Base-by-base conservation (phyloP, 768 basidiomycete species). In the Tylopilus felleus region DNA sequence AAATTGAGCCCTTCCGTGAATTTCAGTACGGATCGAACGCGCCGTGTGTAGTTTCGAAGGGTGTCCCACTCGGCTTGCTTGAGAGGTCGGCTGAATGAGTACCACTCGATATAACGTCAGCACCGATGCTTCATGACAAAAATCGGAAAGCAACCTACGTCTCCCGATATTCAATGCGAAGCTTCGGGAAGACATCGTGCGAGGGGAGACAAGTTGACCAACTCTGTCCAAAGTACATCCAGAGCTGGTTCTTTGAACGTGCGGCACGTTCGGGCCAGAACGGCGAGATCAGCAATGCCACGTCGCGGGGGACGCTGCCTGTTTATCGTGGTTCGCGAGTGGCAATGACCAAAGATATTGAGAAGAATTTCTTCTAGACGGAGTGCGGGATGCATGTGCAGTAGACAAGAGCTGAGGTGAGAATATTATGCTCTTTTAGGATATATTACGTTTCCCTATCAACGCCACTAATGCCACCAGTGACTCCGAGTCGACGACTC, bases 101-200 rank as follows among this genome's bases (percentile, higher is more conserved):
- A 52, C 51, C 51, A 52, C 51, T 52, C 5, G 44, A 31, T 8
- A 28, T 23, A 22, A 39, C 22, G 22, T 52, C 22, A 52, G 36
- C 6, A 17, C 1, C 9, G 21, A 46, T 23, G 21, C 19, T 12
- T 6, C 36, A 17, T 17, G 36, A 46, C 16, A 6, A 8, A 17
- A 8, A 14, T 17, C 7, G 7, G 16, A 46, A 19, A n/a, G 21
- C 10, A 10, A 4, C 45, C 4, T 47, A 52, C 51, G 38, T 52
- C 46, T 23, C 51, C 51, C 8, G 51, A 52, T 46, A 52, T 52
- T 22, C 51, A 36, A 25, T 52, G 51, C 2, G 51, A 52, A n/a
- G 44, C 51, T 31, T 52, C 44, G 23, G 51, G 51, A 31, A 52
- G 36, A 25, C 51, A 52, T 31, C 38, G 51, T 19, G 51, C 51